Base-by-base conservation (phyloP, 331 rosid genomes). In the Acacia concinna region DNA sequence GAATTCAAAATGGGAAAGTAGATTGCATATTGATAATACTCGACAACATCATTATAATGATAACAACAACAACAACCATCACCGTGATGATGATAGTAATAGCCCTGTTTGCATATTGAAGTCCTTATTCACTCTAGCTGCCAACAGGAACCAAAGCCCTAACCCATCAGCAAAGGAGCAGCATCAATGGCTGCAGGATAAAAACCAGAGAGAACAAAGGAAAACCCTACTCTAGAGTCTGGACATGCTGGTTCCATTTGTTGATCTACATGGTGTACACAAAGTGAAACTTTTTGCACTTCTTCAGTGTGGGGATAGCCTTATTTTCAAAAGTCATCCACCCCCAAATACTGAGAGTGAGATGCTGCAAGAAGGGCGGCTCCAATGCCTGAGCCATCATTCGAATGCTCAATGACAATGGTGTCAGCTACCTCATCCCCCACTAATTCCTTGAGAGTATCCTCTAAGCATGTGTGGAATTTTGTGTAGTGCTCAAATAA, bases 361-460 rank as follows among this genome's bases (percentile, higher is more conserved):
- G 99, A 93, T 34, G 99, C 97, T 30, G 99, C 97, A 30, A 96
- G 84, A 46, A 96, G 92, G n/a, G 97, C 91, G 28, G 99, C 99
- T 79, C 99, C 99, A 57, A 93, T 87, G 74, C 99, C 99, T 0
- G 99, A 96, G 51, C 99, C 99, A 37, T 96, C 98, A 0, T 88
- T 91, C 7, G 91, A 90, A 64, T 88, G 98, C 84, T 88, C 91
- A 18, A 87, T 8, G 2, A 79, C 79, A 56, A 93, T 64, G 76
- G 79, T 85, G 37, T 76, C 83, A 13, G 97, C 88, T 37, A 79
- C 92, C 44, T 86, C 93, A 34, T 81, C 94, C 68, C 99, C 98
- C 44, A 96, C 78, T 87, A 96, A 90, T 81, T 93, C 99, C 73
- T 89, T 84, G 38, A 96, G 85, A 32, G 99, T 79, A 73, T 83